Percentiles rank a stretch among this genome's conserved stretches.
Conservation (phyloP, 2,329 filamentous ascomycete genomes). For the Cordyceps cicadae region DNA sequence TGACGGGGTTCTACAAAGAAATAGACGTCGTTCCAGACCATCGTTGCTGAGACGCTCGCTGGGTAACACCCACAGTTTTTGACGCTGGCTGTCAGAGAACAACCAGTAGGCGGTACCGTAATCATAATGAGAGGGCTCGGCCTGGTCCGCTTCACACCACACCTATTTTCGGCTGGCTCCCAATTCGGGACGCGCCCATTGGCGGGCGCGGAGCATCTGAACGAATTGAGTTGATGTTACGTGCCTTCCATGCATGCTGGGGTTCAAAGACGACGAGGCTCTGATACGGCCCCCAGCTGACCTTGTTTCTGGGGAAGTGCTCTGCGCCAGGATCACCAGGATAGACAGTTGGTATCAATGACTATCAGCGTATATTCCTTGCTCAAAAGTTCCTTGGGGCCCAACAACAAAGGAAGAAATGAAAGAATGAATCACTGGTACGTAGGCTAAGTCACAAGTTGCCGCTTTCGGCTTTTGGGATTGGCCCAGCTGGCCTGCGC, state of each 20-base stretch:
- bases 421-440: not conserved
- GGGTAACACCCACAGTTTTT: not conserved
- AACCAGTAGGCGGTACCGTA: too few species aligned
- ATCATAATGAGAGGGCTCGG: not conserved
- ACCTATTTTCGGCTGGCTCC: conserved; percentile 1
- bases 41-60: not conserved
- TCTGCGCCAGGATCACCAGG: not conserved
- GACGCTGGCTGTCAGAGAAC: not conserved
- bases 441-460: not conserved
- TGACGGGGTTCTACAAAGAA: not conserved
- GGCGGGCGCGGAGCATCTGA: not conserved
- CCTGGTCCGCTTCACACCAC: not conserved
- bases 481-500: conserved; percentile 10
- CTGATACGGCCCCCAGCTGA: conserved; percentile 1
- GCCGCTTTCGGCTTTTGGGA: not conserved
- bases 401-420: not conserved
- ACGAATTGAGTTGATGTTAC: conserved; percentile 5
- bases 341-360: not conserved
- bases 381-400: not conserved
- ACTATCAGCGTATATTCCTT: too few species aligned
- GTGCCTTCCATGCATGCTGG: not conserved
- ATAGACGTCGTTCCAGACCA: not conserved
- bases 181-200: conserved; percentile 8
- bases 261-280: conserved; percentile 2
- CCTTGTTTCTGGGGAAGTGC: not conserved